Conservation (phyloP, 208 protist genomes). For the Wallacemonas sp. region DNA sequence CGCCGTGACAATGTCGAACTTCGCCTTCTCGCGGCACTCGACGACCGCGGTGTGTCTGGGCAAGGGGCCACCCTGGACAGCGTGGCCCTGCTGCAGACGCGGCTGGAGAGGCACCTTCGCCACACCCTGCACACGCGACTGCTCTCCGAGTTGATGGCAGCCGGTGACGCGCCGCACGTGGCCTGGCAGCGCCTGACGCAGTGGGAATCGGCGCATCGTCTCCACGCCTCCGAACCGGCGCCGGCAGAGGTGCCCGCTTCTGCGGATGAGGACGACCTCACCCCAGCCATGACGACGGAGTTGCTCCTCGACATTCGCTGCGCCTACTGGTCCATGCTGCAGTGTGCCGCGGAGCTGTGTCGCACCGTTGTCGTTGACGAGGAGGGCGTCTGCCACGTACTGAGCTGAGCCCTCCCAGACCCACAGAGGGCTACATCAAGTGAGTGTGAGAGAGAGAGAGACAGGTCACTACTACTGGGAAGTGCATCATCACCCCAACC, state of each 20-base stretch:
- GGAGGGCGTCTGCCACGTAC: background rate
- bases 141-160: background rate
- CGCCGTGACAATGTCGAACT: background rate
- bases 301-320: constrained; percentile 33
- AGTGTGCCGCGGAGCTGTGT: constrained; percentile 43
- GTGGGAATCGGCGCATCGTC: no score
- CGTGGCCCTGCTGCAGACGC: background rate
- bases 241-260: no score
- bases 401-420: constrained; percentile 1
- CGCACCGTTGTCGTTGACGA: constrained; percentile 32
- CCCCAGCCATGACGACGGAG: constrained; percentile 20
- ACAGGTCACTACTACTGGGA: no score
- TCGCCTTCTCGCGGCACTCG: background rate
- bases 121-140: background rate
- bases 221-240: no score
- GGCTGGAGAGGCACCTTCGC: background rate
- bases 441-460: no score
- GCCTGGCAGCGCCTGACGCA: constrained; percentile 4
- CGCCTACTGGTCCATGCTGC: constrained; percentile 28
- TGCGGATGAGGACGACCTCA: no score
- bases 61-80: background rate
- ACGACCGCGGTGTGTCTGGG: background rate
- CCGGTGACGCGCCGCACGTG: constrained; percentile 1
- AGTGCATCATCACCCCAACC: no score
- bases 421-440: background rate